phyloP scores from a whole-genome alignment of 495 filamentous ascomycete genomes.

The Friedmanniomyces endolithicus region DNA sequence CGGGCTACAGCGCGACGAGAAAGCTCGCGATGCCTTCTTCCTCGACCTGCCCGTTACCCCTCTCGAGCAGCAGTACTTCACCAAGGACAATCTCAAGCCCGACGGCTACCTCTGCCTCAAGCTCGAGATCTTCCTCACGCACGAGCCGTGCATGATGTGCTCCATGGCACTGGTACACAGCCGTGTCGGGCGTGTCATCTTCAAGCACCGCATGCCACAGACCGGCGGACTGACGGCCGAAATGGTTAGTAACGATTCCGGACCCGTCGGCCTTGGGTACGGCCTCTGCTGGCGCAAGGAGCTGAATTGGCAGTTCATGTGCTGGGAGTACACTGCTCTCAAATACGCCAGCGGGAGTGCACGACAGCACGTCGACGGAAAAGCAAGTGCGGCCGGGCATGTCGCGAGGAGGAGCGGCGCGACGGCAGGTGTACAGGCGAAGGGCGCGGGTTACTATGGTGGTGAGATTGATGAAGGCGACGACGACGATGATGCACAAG shows the following conservation, averaged over 20 bases:
- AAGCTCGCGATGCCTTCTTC: conserved; percentile 23
- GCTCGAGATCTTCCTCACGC: conserved; percentile 80
- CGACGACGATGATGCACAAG: neutral
- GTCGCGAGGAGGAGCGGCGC: neutral
- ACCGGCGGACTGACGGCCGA: conserved; percentile 48
- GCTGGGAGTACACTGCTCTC: conserved; percentile 52
- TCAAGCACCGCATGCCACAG: conserved; percentile 49
- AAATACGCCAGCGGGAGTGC: neutral
- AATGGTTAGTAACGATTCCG: conserved; percentile 21
- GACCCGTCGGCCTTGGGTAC: conserved; percentile 42
- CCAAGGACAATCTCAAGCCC: conserved; percentile 34
- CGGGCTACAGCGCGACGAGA: conserved; percentile 12
- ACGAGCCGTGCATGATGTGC: conserved; percentile 93
- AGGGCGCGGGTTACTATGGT: neutral
- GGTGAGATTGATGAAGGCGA: conserved; percentile 3
- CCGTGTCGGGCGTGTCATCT: conserved; percentile 71
- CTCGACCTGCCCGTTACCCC: conserved; percentile 30
- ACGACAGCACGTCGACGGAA: neutral
- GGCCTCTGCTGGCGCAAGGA: conserved; percentile 85
- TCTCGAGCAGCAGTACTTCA: conserved; percentile 25
- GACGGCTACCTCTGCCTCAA: conserved; percentile 91
- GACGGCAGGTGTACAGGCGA: neutral
- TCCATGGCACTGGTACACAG: conserved; percentile 92
- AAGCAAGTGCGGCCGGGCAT: neutral
- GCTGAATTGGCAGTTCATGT: conserved; percentile 83